Evolutionary conservation across 202 grass and related monocot genomes (phyloP).

Genomic region (Dendrocalamus latiflorus): DNA sequence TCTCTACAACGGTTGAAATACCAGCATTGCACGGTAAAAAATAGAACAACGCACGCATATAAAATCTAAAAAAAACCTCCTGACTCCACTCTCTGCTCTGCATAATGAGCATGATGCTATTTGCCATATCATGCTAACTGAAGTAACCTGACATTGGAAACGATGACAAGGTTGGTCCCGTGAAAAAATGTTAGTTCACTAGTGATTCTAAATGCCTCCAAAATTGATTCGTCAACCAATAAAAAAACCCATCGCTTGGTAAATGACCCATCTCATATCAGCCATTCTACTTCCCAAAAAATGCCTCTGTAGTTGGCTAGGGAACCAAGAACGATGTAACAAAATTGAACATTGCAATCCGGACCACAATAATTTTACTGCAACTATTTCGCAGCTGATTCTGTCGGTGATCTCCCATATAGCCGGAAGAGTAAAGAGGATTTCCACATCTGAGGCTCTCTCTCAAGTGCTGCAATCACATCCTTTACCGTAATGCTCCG

Average conservation of each 20-base stretch:
- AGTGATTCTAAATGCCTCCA: constrained; percentile 23
- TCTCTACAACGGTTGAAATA: background rate
- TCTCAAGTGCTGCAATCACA: no score
- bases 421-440: constrained; percentile 67
- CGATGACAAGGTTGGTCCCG: constrained; percentile 1
- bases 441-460: constrained; percentile 86
- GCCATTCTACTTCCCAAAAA: constrained; percentile 6
- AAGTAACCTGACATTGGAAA: background rate
- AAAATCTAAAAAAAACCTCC: background rate
- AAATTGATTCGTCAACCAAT: constrained; percentile 35
- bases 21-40: background rate
- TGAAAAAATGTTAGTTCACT: background rate
- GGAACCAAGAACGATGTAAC: constrained; percentile 2
- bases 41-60: background rate
- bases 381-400: constrained; percentile 43
- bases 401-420: constrained; percentile 37
- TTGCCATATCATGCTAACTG: constrained; percentile 1
- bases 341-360: constrained; percentile 12
- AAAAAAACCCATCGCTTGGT: constrained; percentile 29
- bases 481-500: constrained; percentile 69
- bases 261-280: constrained; percentile 13
- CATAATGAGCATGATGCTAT: constrained; percentile 1
- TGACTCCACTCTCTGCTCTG: background rate
- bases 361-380: background rate
- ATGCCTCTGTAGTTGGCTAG: background rate